These are phyloP conservation scores for Termitomyces sp. DNA, from an alignment of 768 basidiomycete species.

Conservation along the genomic window DNA sequence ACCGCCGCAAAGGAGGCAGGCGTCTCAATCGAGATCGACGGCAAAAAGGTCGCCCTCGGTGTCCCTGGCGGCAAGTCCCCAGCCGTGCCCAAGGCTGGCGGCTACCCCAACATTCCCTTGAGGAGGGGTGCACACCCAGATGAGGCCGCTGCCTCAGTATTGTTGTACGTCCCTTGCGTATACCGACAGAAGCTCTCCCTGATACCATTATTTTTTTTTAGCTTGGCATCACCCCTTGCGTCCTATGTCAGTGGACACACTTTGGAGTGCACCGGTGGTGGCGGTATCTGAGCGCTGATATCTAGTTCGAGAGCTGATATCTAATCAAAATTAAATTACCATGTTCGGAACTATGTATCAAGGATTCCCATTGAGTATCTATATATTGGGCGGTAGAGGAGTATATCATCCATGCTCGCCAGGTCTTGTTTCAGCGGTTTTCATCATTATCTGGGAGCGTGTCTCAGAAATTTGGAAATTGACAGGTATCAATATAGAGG, in stretches of 20 bases:
- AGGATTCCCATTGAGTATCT: background rate
- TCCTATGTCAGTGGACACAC: slow-evolving; percentile 82
- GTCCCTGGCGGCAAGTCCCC: slow-evolving; percentile 54
- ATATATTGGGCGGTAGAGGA: background rate
- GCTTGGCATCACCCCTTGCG: slow-evolving; percentile 73
- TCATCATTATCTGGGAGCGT: too few species aligned
- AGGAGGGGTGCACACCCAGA: slow-evolving; percentile 62
- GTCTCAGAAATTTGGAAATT: too few species aligned
- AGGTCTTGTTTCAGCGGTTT: too few species aligned
- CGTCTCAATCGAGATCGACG: slow-evolving; percentile 69
- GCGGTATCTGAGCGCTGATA: slow-evolving; percentile 46
- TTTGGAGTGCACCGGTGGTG: slow-evolving; percentile 78
- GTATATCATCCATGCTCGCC: too few species aligned
- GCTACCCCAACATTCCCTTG: slow-evolving; percentile 52
- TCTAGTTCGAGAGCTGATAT: background rate
- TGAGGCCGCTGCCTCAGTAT: slow-evolving; percentile 68
- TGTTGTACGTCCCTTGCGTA: slow-evolving; percentile 55
- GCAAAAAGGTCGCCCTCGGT: slow-evolving; percentile 80
- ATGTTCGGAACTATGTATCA: background rate
- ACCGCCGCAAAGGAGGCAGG: slow-evolving; percentile 79
- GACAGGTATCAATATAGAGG: too few species aligned
- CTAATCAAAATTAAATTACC: background rate
- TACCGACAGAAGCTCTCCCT: background rate
- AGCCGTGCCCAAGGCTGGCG: slow-evolving; percentile 20
- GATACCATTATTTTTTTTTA: too few species aligned